Evolutionary conservation across 2,329 filamentous ascomycete species (phyloP).

Genomic region (Chaetomium sp.): DNA sequence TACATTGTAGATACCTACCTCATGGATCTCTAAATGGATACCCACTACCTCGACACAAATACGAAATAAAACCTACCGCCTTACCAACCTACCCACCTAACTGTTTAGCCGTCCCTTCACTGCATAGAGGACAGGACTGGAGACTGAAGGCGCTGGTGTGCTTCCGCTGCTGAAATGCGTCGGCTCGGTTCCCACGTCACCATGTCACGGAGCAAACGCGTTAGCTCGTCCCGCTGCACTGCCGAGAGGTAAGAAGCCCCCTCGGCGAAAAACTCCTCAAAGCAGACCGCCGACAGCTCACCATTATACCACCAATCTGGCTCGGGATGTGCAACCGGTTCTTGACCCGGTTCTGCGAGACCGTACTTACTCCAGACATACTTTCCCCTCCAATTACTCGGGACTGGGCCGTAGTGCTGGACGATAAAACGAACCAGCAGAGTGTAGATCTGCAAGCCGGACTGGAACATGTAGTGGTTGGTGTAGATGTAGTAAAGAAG

Average conservation of each 20-base stretch:
- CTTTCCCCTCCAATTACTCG: neutral
- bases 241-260: neutral
- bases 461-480: neutral
- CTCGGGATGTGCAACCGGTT: neutral
- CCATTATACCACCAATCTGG: constrained; percentile 3
- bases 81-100: too few relatives aligned
- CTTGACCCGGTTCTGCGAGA: neutral
- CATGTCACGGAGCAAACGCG: constrained; percentile 2
- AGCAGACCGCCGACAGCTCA: neutral
- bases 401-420: neutral
- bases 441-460: neutral
- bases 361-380: constrained; percentile 2
- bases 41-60: too few relatives aligned
- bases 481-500: neutral
- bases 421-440: constrained; percentile 1
- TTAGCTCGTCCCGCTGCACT: neutral
- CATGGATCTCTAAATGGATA: too few relatives aligned
- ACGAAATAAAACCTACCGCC: too few relatives aligned
- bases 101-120: too few relatives aligned
- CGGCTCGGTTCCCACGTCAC: neutral
- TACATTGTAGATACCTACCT: too few relatives aligned
- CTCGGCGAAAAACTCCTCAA: neutral
- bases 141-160: neutral
- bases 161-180: constrained; percentile 1
- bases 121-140: neutral